These are phyloP conservation scores for Cercospora sesami DNA, from an alignment of 2,329 filamentous ascomycete species.

Conservation along the genomic window DNA sequence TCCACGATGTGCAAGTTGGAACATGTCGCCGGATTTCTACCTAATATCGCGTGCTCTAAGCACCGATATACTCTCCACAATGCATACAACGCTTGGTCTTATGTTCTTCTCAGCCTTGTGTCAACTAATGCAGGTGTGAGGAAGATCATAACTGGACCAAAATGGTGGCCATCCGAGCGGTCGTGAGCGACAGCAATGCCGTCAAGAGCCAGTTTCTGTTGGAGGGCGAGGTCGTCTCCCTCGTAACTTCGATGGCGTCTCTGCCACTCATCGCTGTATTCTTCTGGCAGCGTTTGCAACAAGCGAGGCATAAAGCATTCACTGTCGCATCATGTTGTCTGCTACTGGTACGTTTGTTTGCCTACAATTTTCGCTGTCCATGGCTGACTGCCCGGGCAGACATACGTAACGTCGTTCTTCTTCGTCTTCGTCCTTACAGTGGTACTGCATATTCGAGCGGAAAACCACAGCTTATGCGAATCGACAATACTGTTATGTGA, in stretches of 20 bases:
- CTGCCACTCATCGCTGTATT: conserved; percentile 23
- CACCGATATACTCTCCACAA: not conserved
- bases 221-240: conserved; percentile 19
- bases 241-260: conserved; percentile 15
- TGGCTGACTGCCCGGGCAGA: conserved; percentile 13
- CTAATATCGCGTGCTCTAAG: not conserved
- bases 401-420: conserved; percentile 24
- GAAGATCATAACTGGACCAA: not conserved
- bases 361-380: too few relatives aligned
- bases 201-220: conserved; percentile 15
- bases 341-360: conserved; percentile 15
- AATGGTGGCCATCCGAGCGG: conserved; percentile 9
- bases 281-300: conserved; percentile 17
- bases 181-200: conserved; percentile 16
- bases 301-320: conserved; percentile 15
- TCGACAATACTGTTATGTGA: conserved; percentile 23
- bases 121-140: not conserved
- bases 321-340: conserved; percentile 24
- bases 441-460: conserved; percentile 21
- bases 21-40: conserved; percentile 4
- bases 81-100: not conserved
- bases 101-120: not conserved
- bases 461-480: conserved; percentile 20
- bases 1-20: not conserved
- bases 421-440: conserved; percentile 27